A percentile compares a stretch with the other conserved stretches of the same genome.
These are phyloP conservation scores for Tricholoma hemisulphureum DNA, from an alignment of 768 basidiomycete species.

Conservation along the genomic window DNA sequence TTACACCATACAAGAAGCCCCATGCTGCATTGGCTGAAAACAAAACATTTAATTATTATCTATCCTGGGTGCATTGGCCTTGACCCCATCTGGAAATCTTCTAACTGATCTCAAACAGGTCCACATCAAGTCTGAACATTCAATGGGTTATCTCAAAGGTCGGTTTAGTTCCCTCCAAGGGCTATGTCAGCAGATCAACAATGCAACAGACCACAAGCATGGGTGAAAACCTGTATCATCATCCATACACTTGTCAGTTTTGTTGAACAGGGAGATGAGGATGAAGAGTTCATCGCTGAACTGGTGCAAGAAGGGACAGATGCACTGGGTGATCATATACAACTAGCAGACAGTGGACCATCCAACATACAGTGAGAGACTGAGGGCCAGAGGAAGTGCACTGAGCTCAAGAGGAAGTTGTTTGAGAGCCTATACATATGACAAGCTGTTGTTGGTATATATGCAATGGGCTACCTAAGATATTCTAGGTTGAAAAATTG, in stretches of 20 bases:
- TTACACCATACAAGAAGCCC: slow-evolving; percentile 32
- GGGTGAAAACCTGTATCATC: slow-evolving; percentile 23
- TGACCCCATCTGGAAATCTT: too few species aligned
- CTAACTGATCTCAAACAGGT: slow-evolving; percentile 11
- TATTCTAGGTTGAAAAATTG: too few species aligned
- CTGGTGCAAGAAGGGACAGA: background rate
- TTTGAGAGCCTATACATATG: slow-evolving; percentile 14
- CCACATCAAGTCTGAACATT: slow-evolving; percentile 28
- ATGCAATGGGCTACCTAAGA: too few species aligned
- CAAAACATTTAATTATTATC: slow-evolving; percentile 23
- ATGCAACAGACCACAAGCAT: slow-evolving; percentile 15
- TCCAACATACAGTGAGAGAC: too few species aligned
- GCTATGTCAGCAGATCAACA: slow-evolving; percentile 24
- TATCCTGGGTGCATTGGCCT: too few species aligned
- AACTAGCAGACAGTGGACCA: background rate
- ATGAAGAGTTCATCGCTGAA: slow-evolving; percentile 4
- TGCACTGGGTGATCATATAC: background rate
- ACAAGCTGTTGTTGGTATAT: too few species aligned
- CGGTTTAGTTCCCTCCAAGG: slow-evolving; percentile 23
- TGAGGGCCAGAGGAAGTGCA: background rate
- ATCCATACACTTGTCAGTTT: slow-evolving; percentile 14
- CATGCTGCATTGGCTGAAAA: slow-evolving; percentile 19
- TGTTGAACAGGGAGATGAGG: background rate
- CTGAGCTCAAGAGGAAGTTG: background rate
- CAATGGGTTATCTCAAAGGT: slow-evolving; percentile 27